Conservation (phyloP, 305 asterid species). For the Vinca major region DNA sequence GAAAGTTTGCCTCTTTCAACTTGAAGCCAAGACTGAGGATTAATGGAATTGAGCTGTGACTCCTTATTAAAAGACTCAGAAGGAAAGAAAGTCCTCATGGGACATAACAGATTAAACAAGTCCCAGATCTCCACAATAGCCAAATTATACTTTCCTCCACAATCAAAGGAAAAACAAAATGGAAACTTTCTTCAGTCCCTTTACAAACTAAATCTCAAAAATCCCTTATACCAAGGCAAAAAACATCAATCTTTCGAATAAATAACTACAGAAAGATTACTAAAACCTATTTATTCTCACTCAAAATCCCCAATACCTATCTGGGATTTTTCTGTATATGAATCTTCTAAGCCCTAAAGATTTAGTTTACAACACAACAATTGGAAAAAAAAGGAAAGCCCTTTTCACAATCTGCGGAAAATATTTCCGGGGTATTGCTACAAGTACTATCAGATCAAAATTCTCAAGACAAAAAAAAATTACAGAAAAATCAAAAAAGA, state of each 20-base stretch:
- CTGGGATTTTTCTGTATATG: neutral
- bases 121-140: slow-evolving; percentile 90
- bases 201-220: slow-evolving; percentile 13
- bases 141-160: slow-evolving; percentile 22
- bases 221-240: slow-evolving; percentile 12
- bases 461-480: neutral
- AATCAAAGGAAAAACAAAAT: slow-evolving; percentile 12
- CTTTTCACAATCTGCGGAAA: neutral
- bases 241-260: slow-evolving; percentile 23
- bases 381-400: neutral
- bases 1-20: slow-evolving; percentile 86
- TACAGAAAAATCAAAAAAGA: slow-evolving; percentile 19
- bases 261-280: neutral
- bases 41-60: slow-evolving; percentile 49
- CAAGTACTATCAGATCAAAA: neutral
- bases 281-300: neutral
- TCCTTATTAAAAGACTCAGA: slow-evolving; percentile 72
- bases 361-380: neutral
- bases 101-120: slow-evolving; percentile 55
- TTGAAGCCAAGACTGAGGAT: slow-evolving; percentile 97
- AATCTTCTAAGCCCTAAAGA: neutral
- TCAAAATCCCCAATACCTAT: neutral
- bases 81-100: slow-evolving; percentile 79
- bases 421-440: neutral
- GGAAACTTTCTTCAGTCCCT: neutral